Evolutionary conservation across 2,329 filamentous ascomycete genomes (phyloP).

Genomic region (Neofusicoccum laricinum): DNA sequence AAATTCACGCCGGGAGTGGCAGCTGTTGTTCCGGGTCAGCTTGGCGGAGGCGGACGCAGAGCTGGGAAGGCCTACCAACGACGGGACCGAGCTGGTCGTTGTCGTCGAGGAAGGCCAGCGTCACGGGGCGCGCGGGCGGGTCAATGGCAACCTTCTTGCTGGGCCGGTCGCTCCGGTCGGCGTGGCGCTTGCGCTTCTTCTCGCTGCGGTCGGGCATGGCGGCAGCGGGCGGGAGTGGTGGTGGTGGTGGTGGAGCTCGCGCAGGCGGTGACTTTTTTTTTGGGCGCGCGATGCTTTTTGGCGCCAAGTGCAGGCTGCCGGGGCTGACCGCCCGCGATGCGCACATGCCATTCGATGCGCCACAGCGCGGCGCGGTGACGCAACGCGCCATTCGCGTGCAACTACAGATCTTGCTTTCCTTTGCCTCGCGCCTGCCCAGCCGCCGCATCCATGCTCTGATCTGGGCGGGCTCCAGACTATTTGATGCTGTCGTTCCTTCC

Average conservation of each 20-base stretch:
- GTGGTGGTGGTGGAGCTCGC: neutral
- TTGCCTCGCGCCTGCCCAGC: neutral
- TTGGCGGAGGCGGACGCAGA: neutral
- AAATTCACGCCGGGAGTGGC: slow-evolving; percentile 43
- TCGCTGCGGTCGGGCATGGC: slow-evolving; percentile 28
- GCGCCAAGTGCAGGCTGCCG: neutral
- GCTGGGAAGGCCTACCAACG: slow-evolving; percentile 42
- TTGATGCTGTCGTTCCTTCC: neutral
- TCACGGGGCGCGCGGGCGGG: slow-evolving; percentile 34
- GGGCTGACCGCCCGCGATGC: neutral
- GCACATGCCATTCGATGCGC: neutral
- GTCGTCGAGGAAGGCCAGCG: slow-evolving; percentile 47
- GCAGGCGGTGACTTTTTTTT: slow-evolving; percentile 11
- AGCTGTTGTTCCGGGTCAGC: slow-evolving; percentile 25
- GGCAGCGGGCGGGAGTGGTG: slow-evolving; percentile 8
- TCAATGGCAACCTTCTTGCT: slow-evolving; percentile 47
- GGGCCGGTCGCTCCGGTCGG: slow-evolving; percentile 27
- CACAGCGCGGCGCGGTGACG: neutral
- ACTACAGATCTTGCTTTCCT: slow-evolving; percentile 8
- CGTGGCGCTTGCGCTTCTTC: slow-evolving; percentile 38
- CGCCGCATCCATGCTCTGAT: neutral
- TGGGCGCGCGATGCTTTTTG: neutral
- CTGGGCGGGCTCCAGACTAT: neutral
- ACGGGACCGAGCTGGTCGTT: slow-evolving; percentile 48
- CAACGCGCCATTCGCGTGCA: slow-evolving; percentile 2